Evolutionary conservation across 2,329 filamentous ascomycete species (phyloP), one percentile per base, ranked within the genome.

Genomic region (Venturia asperata): DNA sequence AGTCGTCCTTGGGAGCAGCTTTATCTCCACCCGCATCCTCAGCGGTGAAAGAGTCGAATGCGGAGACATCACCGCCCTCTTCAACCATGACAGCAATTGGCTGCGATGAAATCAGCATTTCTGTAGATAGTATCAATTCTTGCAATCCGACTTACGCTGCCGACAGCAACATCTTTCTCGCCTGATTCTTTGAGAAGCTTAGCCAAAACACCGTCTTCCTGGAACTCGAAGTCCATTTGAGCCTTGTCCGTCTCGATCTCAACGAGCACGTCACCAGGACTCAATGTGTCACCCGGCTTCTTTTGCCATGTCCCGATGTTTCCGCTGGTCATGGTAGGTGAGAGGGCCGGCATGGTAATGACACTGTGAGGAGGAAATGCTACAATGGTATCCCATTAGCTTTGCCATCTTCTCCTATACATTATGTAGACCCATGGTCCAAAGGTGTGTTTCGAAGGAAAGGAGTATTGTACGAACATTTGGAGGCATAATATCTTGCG

Each of bases 211-310:
- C 93, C 94, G 77, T 97, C 94, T 74, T 99, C 94, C 80, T 99
- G 94, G 80, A 96, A 97, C 80, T 99, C 94, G 77, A 99, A 97
- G 82, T 99, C 94, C 94, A 99, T 99, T 82, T 97, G 94, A 69
- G 94, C 94, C 85, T 99, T 99, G 81, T 99, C 94, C 72, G 94
- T 99, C 85, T 99, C 94, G 74, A 97, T 96, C 83, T 96, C 92
- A 71, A 96, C 92, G 71, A 99, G 82, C 60, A 99, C 94, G 77
- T 99, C 94, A 76, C 94, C 94, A 63, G 95, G 92, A 66, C 85
- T 82, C 77, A 99, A 87, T 68, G 82, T 75, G 78, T 99, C 94
- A 75, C 94, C 94, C 70, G 87, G 83, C 82, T 97, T 95, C 86
- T 97, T 99, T 82, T 97, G 91, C 94, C 94, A 99, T 69, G 87